Base-by-base conservation (phyloP, 1,139 yeast species). In the Blastobotrys buckinghamii region DNA sequence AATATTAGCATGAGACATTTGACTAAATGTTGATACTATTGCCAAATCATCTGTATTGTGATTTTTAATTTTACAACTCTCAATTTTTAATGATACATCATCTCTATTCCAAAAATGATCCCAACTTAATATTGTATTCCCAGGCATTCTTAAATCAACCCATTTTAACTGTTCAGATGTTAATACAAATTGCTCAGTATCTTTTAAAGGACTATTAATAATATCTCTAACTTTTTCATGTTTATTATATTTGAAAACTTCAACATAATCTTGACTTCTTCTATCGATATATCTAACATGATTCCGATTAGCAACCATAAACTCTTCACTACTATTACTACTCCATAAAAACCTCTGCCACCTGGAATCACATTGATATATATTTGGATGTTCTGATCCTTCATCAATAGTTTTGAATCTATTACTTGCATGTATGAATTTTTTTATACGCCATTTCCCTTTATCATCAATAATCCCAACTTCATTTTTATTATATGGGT, bases 91-190 rank as follows among this genome's bases (percentile, higher is more conserved):
- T 0, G 89, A 75, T 1, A 78, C 76, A 56, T 87, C 95, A 0
- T 61, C 52, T 10, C 76, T 73, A 41, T 74, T 73, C 41, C 83
- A 65, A 52, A 69, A 76, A 63, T 87, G 95, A 51, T 81, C 82
- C 88, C 90, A 83, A 0, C 89, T 76, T 2, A 86, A 58, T 8
- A 78, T 52, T 50, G 84, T 70, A 36, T 65, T 65, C 2, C 49
- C 49, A 1, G 59, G 54, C 20, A 42, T 49, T 17, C 65, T 52
- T 2, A 49, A 44, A 42, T 63, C 65, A 33, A 58, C 40, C 67
- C 67, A 64, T 15, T 46, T 39, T 15, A 66, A 36, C 13, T 55
- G 53, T 9, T 53, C 55, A 6, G 60, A 52, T 1, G 64, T 59
- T 39, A 66, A 53, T 1, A 60, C 53, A 44, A 61, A 57, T 12